Evolutionary conservation across 2,329 filamentous ascomycete genomes (phyloP).

Genomic region (Trichoderma cornu-damae): DNA sequence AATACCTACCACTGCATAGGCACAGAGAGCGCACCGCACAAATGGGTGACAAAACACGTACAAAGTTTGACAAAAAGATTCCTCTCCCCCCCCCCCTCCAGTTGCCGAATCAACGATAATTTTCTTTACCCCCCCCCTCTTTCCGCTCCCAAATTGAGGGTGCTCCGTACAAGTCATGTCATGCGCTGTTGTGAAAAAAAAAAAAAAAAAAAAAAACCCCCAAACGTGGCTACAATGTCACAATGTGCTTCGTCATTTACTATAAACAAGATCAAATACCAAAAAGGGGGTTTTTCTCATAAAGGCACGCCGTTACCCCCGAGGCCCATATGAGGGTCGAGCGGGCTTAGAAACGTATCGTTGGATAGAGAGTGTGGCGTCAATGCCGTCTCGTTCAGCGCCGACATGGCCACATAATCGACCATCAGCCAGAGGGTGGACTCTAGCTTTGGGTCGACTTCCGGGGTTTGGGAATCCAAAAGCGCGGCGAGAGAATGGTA

Average conservation of each 20-base stretch:
- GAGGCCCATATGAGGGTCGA: slow-evolving; percentile 2
- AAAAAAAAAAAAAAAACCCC: too few relatives aligned
- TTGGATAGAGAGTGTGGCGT: slow-evolving; percentile 4
- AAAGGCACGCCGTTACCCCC: slow-evolving; percentile 4
- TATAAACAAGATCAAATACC: neutral
- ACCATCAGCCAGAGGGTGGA: slow-evolving; percentile 11
- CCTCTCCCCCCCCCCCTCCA: too few relatives aligned
- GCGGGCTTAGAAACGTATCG: slow-evolving; percentile 11
- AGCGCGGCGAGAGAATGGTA: slow-evolving; percentile 11
- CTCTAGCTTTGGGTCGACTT: slow-evolving; percentile 12
- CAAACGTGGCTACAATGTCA: neutral
- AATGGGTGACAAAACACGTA: too few relatives aligned
- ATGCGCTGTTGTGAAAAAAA: too few relatives aligned
- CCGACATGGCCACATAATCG: slow-evolving; percentile 15
- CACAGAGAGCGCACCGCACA: too few relatives aligned
- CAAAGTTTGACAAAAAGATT: too few relatives aligned
- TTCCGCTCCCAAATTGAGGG: neutral
- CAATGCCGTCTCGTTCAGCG: slow-evolving; percentile 1
- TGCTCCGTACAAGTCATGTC: neutral
- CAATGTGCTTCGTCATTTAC: neutral
- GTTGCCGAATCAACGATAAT: too few relatives aligned
- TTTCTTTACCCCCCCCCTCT: too few relatives aligned
- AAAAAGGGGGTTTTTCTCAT: neutral
- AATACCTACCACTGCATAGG: too few relatives aligned
- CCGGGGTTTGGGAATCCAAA: neutral